A percentile compares a stretch with the other conserved stretches of the same genome.
These are phyloP conservation scores for Phyllosticta citrichinensis DNA, from an alignment of 2,329 filamentous ascomycete genomes.

Conservation along the genomic window DNA sequence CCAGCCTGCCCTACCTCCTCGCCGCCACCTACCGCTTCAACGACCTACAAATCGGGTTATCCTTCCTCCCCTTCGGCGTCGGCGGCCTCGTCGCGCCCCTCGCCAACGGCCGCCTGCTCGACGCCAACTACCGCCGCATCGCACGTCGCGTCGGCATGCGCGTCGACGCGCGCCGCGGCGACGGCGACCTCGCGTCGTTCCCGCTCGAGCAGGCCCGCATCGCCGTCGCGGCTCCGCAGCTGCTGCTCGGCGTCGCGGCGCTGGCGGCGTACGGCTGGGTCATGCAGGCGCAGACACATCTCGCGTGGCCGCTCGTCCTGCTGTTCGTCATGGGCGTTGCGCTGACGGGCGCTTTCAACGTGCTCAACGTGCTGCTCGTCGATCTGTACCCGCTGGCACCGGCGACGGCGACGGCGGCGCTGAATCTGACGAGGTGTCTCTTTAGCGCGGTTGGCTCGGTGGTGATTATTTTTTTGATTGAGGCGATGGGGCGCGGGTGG, in stretches of 20 bases:
- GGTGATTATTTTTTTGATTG: constrained; percentile 33
- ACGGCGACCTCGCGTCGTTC: constrained; percentile 37
- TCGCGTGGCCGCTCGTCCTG: constrained; percentile 33
- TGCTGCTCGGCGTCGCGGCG: constrained; percentile 22
- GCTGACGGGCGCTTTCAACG: constrained; percentile 48
- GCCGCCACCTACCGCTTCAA: constrained; percentile 36
- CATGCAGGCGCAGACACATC: constrained; percentile 18
- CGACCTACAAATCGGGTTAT: constrained; percentile 36
- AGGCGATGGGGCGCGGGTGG: constrained; percentile 34
- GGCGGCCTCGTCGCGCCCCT: constrained; percentile 29
- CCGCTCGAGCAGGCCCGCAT: constrained; percentile 37
- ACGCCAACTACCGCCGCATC: constrained; percentile 62
- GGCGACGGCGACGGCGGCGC: constrained; percentile 27
- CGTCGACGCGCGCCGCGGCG: constrained; percentile 47
- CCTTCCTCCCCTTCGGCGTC: constrained; percentile 30
- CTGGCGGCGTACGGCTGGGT: constrained; percentile 32
- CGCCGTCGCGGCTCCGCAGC: constrained; percentile 24
- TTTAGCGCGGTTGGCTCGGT: constrained; percentile 28
- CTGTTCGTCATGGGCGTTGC: constrained; percentile 43
- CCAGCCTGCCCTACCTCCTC: constrained; percentile 38
- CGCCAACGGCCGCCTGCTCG: constrained; percentile 46
- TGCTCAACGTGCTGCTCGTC: constrained; percentile 27
- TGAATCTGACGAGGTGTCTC: constrained; percentile 22
- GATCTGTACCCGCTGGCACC: constrained; percentile 28
- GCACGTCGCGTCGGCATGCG: constrained; percentile 51